Base-by-base conservation (phyloP, 176 grass and related monocot species). In the barley (Hordeum vulgare) region DNA sequence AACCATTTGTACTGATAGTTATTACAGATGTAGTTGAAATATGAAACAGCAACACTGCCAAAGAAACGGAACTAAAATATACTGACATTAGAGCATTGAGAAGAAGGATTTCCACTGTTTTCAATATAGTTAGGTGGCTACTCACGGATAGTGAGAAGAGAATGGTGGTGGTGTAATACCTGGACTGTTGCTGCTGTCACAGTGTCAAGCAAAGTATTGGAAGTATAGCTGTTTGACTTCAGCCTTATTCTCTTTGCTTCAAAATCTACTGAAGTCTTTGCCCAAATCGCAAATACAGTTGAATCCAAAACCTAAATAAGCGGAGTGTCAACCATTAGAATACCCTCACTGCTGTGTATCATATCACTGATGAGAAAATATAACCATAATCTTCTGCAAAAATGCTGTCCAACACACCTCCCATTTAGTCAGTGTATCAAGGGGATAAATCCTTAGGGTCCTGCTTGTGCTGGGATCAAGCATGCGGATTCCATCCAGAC, bases 401-500 rank as follows among this genome's bases (percentile, higher is more conserved):
- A 28, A n/a, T 72, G 4, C 0, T 75, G 47, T 6, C 9, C 21
- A 27, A 80, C 83, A 92, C 86, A 96, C 96, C 75, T 96, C 96
- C 87, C 91, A 99, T 90, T 86, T 94, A 36, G 87, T 96, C 37
- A 99, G 73, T 18, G 85, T 96, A 80, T 99, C 96, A 14, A 99
- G 93, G 11, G 93, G 84, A 82, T 99, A 99, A 68, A 99, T 90
- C 40, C 88, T 93, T 41, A 94, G 72, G 29, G 81, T 96, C 84
- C 93, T 92, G 80, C 76, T 87, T 79, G 91, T 90, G 74, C 86
- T 92, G 47, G 96, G 96, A 91, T 99, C 96, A 72, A 99, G 91
- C 93, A 99, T 99, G 57, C 89, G 89, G 89, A 99, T 99, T 86
- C 96, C 96, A 92, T 99, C 96, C 70, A 99, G 87, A 66, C 96